Evolutionary conservation across 305 asterid species (phyloP).

Genomic region (Rubia occidens): DNA sequence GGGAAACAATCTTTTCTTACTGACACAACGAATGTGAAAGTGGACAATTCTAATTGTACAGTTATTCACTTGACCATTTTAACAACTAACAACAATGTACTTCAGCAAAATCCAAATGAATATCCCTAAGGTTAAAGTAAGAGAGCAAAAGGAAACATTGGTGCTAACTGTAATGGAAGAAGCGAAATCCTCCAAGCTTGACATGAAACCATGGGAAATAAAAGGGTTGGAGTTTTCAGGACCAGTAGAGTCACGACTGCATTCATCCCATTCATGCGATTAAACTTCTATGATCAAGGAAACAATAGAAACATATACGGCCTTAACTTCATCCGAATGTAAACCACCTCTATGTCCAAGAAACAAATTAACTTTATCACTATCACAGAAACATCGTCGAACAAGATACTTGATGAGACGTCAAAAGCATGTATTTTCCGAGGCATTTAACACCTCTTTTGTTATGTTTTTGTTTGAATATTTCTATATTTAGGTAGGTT

Average conservation of each 20-base stretch:
- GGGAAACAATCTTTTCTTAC: not conserved
- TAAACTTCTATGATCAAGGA: constrained; percentile 69
- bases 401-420: not conserved
- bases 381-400: not conserved
- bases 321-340: constrained; percentile 27
- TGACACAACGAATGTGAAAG: not conserved
- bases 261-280: constrained; percentile 80
- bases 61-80: not conserved
- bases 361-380: constrained; percentile 17
- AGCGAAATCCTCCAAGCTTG: constrained; percentile 84
- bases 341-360: constrained; percentile 38
- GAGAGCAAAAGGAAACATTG: constrained; percentile 8
- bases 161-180: constrained; percentile 67
- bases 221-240: constrained; percentile 63
- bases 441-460: too few species aligned
- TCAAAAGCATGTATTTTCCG: too few species aligned
- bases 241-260: constrained; percentile 65
- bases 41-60: not conserved
- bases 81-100: not conserved
- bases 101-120: not conserved
- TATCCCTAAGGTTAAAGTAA: not conserved
- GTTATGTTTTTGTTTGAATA: too few species aligned
- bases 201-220: constrained; percentile 72
- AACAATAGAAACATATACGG: constrained; percentile 58
- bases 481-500: too few species aligned